A percentile compares a stretch with the other conserved stretches of the same genome.
Evolutionary conservation across 352 stramenopile species (phyloP).

Genomic region (Phytophthora boehmeriae): DNA sequence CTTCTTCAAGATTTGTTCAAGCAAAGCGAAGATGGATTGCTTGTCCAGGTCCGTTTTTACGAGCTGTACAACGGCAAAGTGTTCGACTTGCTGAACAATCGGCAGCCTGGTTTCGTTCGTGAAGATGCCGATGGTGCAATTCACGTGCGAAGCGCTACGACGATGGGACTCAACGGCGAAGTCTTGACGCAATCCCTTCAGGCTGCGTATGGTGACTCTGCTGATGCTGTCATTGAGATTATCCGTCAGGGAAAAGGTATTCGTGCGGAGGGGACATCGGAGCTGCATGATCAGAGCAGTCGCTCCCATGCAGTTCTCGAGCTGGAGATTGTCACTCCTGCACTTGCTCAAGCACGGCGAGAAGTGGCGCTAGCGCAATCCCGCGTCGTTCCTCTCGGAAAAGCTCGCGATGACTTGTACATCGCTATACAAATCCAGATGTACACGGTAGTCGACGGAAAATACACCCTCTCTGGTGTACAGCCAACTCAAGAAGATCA

Average conservation of each 20-base stretch:
- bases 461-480: conserved; percentile 23
- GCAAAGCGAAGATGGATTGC: conserved; percentile 1
- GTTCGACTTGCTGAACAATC: conserved; percentile 55
- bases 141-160: conserved; percentile 58
- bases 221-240: conserved; percentile 26
- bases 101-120: conserved; percentile 49
- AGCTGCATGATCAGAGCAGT: conserved; percentile 58
- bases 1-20: conserved; percentile 45
- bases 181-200: conserved; percentile 51
- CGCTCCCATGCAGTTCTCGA: conserved; percentile 57
- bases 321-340: conserved; percentile 55
- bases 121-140: conserved; percentile 50
- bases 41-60: conserved; percentile 61
- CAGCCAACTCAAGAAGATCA: conserved; percentile 28
- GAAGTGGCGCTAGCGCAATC: conserved; percentile 39
- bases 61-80: conserved; percentile 69
- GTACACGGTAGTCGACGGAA: conserved; percentile 37
- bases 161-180: conserved; percentile 43
- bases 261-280: conserved; percentile 50
- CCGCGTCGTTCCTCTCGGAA: conserved; percentile 45
- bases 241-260: conserved; percentile 23
- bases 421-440: conserved; percentile 54
- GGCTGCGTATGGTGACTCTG: conserved; percentile 32
- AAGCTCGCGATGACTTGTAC: conserved; percentile 54
- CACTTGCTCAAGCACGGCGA: conserved; percentile 37